Conservation (phyloP, 2,329 filamentous ascomycete species). For the Neocatenulostroma microsporum region DNA sequence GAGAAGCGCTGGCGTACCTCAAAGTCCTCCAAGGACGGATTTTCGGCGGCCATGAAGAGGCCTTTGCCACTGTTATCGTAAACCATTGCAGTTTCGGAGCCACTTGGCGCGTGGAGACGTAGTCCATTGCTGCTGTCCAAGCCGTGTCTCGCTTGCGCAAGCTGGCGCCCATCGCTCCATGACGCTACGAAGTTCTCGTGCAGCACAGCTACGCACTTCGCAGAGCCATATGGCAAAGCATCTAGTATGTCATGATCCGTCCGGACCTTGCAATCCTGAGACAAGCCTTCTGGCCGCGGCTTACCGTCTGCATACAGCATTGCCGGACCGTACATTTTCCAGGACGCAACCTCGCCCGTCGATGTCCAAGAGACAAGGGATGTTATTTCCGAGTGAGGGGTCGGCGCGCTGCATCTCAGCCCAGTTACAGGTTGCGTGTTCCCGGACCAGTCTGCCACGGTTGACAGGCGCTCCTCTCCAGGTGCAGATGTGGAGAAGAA, state of each 20-base stretch:
- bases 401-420: not conserved
- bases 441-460: slow-evolving; percentile 12
- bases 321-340: no score
- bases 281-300: no score
- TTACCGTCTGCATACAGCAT: no score
- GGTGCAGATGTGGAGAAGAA: slow-evolving; percentile 60
- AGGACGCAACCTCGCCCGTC: slow-evolving; percentile 5
- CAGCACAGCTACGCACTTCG: no score
- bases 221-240: no score
- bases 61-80: not conserved
- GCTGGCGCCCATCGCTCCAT: not conserved
- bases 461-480: slow-evolving; percentile 15
- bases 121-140: not conserved
- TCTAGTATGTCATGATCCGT: no score
- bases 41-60: no score
- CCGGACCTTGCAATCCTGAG: no score
- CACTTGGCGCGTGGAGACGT: not conserved
- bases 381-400: no score
- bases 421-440: slow-evolving; percentile 5
- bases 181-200: no score
- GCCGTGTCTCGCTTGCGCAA: not conserved
- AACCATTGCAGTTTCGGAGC: not conserved
- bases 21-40: no score
- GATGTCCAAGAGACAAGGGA: slow-evolving; percentile 3
- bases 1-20: no score